Evolutionary conservation across 495 filamentous ascomycete species (phyloP).

Genomic region (Penicillium dipodomyicola): DNA sequence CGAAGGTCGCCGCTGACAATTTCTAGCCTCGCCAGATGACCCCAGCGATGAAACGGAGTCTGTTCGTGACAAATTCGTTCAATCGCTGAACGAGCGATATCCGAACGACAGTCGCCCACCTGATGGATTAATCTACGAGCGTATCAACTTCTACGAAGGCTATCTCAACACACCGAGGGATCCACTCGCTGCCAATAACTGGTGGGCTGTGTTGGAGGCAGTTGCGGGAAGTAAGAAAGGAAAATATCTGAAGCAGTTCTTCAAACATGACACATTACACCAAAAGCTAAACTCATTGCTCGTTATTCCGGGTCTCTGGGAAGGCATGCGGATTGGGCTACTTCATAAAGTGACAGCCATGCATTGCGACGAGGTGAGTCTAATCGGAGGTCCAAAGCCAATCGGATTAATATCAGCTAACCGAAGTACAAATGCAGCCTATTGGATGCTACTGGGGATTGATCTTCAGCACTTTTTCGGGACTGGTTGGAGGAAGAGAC

Average conservation of each 20-base stretch:
- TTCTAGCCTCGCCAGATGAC: neutral
- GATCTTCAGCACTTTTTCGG: no score
- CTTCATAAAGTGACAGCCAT: constrained; percentile 18
- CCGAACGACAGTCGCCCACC: constrained; percentile 12
- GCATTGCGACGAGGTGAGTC: constrained; percentile 16
- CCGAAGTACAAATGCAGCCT: no score
- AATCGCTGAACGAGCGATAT: neutral
- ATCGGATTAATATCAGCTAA: no score
- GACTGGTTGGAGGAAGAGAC: no score
- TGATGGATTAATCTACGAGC: constrained; percentile 17
- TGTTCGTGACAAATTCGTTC: neutral
- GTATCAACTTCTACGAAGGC: constrained; percentile 16
- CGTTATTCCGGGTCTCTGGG: constrained; percentile 8
- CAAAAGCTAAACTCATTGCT: neutral
- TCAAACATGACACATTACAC: constrained; percentile 1
- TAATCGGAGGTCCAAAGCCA: neutral
- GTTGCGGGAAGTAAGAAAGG: no score
- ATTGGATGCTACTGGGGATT: no score
- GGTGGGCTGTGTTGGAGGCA: no score
- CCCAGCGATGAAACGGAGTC: neutral
- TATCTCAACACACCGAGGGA: constrained; percentile 4
- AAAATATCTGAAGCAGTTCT: no score
- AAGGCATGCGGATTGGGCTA: constrained; percentile 14
- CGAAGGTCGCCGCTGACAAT: neutral
- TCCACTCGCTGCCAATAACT: constrained; percentile 6